phyloP scores from a whole-genome alignment of 108 stramenopile species.

The Discostella stelligeroides region DNA sequence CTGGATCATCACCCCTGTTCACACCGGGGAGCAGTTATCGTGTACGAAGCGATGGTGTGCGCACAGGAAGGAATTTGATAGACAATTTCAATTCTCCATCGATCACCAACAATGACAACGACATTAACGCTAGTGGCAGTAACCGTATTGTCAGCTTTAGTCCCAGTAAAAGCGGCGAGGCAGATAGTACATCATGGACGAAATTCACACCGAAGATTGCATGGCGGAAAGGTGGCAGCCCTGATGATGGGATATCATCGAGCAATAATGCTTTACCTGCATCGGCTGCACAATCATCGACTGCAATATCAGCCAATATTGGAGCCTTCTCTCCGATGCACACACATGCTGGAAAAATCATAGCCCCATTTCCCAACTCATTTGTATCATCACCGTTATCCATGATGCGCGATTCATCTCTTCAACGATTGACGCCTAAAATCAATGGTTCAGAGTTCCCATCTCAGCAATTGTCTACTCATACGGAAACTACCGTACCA shows the following conservation, averaged over 20 bases:
- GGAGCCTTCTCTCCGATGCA: neutral
- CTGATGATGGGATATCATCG: neutral
- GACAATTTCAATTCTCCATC: constrained; percentile 14
- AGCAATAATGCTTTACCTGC: too few relatives aligned
- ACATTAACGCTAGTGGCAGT: neutral
- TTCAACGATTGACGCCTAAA: too few relatives aligned
- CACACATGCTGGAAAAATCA: neutral
- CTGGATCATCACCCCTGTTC: neutral
- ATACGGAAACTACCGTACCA: neutral
- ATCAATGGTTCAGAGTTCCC: too few relatives aligned
- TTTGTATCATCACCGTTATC: constrained; percentile 4
- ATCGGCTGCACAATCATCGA: neutral
- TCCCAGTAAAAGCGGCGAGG: neutral
- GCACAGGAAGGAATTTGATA: constrained; percentile 8
- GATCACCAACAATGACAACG: neutral
- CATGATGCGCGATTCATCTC: neutral
- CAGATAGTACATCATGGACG: neutral
- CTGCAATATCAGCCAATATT: neutral
- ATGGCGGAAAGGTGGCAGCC: neutral
- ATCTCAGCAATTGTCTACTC: too few relatives aligned
- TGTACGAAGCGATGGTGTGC: neutral
- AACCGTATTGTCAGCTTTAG: neutral
- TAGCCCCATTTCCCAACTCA: constrained; percentile 2
- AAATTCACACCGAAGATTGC: constrained; percentile 2
- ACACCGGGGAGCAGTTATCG: neutral